phyloP scores from a whole-genome alignment of 75 land plant genomes.

The Azolla pinnata region DNA sequence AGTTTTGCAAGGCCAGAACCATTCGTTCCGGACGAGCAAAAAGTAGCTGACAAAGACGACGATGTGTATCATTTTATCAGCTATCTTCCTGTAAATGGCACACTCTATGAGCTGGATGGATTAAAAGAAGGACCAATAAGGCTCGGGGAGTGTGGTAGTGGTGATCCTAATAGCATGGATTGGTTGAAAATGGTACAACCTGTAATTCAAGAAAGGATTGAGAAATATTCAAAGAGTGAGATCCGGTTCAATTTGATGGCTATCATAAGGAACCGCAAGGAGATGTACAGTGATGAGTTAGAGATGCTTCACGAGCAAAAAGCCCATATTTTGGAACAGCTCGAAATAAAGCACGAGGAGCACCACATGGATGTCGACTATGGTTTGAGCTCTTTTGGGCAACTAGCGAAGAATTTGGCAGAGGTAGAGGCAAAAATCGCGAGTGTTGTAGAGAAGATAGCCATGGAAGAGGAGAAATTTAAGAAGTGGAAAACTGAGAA shows the following conservation, averaged over 20 bases:
- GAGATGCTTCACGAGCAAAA: constrained; percentile 66
- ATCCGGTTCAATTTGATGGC: constrained; percentile 96
- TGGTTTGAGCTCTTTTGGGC: constrained; percentile 23
- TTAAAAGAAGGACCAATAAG: constrained; percentile 97
- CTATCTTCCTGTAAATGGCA: constrained; percentile 87
- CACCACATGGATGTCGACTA: constrained; percentile 15
- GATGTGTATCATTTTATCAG: constrained; percentile 98
- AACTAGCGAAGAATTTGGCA: constrained; percentile 37
- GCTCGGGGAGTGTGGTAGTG: constrained; percentile 62
- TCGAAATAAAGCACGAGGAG: constrained; percentile 21
- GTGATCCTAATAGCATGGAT: constrained; percentile 52
- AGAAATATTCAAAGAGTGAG: constrained; percentile 79
- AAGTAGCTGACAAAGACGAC: constrained; percentile 76
- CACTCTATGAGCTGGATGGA: constrained; percentile 90
- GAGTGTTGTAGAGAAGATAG: constrained; percentile 58
- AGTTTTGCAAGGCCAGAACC: constrained; percentile 98
- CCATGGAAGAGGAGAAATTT: constrained; percentile 92
- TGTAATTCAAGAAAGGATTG: constrained; percentile 93
- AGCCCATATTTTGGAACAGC: constrained; percentile 46
- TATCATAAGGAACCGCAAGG: constrained; percentile 83
- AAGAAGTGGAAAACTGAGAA: constrained; percentile 98
- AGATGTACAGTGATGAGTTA: constrained; percentile 73
- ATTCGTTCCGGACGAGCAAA: constrained; percentile 93
- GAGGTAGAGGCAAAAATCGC: constrained; percentile 69
- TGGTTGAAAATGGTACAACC: constrained; percentile 93